These are phyloP conservation scores for Metschnikowia picachoensis DNA, from an alignment of 805 yeast genomes.

Conservation along the genomic window DNA sequence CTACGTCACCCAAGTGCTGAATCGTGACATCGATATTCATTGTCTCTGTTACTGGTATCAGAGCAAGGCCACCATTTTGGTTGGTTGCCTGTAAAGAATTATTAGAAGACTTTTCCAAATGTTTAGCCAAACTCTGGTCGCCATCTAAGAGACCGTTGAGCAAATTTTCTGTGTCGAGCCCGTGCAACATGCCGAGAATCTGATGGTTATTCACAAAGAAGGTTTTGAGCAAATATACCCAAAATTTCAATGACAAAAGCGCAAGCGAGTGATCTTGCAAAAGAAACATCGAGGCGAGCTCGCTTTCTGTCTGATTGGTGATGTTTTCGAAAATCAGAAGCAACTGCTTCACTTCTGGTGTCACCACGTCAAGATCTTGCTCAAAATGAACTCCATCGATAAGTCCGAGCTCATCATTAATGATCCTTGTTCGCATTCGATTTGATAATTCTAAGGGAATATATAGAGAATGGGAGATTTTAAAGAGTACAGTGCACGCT, in stretches of 20 bases:
- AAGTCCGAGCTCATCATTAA: background rate
- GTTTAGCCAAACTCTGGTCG: too few relatives aligned
- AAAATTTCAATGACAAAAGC: background rate
- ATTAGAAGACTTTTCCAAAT: too few relatives aligned
- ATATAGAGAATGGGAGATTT: background rate
- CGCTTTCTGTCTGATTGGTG: background rate
- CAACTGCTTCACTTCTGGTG: conserved; percentile 1
- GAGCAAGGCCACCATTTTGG: too few relatives aligned
- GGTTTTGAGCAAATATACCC: conserved; percentile 1
- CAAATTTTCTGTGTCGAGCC: background rate
- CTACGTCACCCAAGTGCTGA: too few relatives aligned
- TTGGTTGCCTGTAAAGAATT: too few relatives aligned
- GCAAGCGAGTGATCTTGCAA: conserved; percentile 4
- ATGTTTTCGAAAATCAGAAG: conserved; percentile 1
- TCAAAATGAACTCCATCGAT: background rate
- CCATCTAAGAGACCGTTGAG: background rate
- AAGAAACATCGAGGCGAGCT: conserved; percentile 2
- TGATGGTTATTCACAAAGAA: background rate
- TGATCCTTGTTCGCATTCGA: background rate
- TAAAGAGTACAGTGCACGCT: background rate
- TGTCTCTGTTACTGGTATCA: too few relatives aligned
- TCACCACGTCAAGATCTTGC: background rate
- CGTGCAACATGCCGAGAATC: background rate
- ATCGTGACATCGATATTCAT: too few relatives aligned
- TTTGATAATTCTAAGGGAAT: background rate